Conservation (phyloP, 441 rosid genomes). For the Kokia cookei region DNA sequence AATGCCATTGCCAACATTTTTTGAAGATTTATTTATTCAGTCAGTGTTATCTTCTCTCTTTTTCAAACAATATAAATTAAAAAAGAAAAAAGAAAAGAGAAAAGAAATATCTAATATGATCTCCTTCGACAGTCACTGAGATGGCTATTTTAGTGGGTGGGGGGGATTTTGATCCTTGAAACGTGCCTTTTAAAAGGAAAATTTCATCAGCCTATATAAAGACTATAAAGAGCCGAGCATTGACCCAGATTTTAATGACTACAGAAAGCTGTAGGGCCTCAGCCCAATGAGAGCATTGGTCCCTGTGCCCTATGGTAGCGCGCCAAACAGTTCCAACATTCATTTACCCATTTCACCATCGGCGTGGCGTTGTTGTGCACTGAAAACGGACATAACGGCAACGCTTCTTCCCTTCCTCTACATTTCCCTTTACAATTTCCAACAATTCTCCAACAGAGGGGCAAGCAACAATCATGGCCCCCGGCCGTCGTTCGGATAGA, state of each 20-base stretch:
- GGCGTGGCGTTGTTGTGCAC: neutral
- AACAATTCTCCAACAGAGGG: neutral
- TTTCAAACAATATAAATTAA: no score
- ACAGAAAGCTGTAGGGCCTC: neutral
- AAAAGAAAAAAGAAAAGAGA: no score
- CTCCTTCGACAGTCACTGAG: no score
- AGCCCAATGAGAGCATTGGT: neutral
- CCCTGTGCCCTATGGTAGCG: neutral
- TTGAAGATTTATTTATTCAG: neutral
- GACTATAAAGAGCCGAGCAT: no score
- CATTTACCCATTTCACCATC: neutral
- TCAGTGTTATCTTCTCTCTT: no score
- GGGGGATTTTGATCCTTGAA: no score
- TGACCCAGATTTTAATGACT: no score
- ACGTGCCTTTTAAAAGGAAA: no score
- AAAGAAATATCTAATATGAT: no score
- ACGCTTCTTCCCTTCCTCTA: neutral
- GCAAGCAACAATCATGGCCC: neutral
- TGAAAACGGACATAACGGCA: neutral
- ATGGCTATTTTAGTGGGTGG: no score
- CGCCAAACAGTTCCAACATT: neutral
- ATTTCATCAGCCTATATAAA: no score
- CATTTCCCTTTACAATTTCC: neutral
- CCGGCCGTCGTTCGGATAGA: conserved; percentile 39
- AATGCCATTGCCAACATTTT: neutral